Percentiles rank a stretch among this genome's conserved stretches.
phyloP scores from a whole-genome alignment of 1,284 basidiomycete genomes.

The Rhodofomes roseus region DNA sequence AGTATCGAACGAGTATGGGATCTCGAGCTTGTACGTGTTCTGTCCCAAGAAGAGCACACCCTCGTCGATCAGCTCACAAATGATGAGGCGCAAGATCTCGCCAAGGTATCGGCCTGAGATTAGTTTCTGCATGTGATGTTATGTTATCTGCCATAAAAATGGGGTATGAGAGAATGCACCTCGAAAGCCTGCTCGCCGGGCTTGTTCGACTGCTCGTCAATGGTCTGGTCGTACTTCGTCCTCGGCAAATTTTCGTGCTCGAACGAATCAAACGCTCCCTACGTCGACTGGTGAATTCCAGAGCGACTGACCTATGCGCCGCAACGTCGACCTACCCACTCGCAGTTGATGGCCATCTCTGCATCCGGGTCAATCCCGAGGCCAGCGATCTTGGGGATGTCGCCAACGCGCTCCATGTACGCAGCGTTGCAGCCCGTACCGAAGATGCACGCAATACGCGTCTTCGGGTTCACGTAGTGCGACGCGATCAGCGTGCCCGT shows the following conservation, averaged over 20 bases:
- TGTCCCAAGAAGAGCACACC: constrained; percentile 97
- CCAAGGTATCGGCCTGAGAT: constrained; percentile 98
- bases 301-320: no score
- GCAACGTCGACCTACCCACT: constrained; percentile 62
- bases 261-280: constrained; percentile 98
- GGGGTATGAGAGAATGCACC: constrained; percentile 35
- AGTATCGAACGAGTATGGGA: constrained; percentile 90
- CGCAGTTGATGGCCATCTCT: constrained; percentile 96
- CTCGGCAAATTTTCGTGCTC: constrained; percentile 91
- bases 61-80: constrained; percentile 95
- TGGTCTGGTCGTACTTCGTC: constrained; percentile 91
- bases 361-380: constrained; percentile 67
- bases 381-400: constrained; percentile 76
- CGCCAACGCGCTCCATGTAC: constrained; percentile 85
- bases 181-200: constrained; percentile 93
- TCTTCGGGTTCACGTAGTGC: constrained; percentile 89
- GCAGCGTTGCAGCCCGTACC: constrained; percentile 99
- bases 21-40: constrained; percentile 97
- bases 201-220: constrained; percentile 95
- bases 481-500: constrained; percentile 97
- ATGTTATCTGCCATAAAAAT: background rate
- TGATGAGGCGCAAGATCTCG: constrained; percentile 90
- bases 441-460: constrained; percentile 95
- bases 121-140: constrained; percentile 68
- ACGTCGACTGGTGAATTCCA: constrained; percentile 3